Evolutionary conservation across 2,329 filamentous ascomycete genomes (phyloP).

Genomic region (Botrytis sinoallii): DNA sequence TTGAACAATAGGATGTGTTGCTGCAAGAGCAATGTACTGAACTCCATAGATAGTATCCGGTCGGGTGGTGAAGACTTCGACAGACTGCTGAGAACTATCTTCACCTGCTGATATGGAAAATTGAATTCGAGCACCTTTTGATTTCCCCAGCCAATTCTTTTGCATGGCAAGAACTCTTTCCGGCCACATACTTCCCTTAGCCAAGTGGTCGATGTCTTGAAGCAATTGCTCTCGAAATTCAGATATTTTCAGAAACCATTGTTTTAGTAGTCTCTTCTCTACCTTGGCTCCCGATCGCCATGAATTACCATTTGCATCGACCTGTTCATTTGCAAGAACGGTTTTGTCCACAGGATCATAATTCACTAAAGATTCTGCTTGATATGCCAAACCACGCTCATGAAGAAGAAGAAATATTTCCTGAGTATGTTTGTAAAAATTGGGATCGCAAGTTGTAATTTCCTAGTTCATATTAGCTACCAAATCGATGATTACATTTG

Average conservation of each 20-base stretch:
- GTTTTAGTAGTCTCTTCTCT: conserved; percentile 73
- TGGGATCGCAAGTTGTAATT: conserved; percentile 77
- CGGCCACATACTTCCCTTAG: conserved; percentile 68
- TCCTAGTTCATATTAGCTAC: conserved; percentile 53
- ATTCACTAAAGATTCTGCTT: conserved; percentile 80
- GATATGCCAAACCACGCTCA: conserved; percentile 74
- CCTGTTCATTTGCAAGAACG: conserved; percentile 88
- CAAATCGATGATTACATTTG: neutral
- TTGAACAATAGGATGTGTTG: conserved; percentile 67
- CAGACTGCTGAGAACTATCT: conserved; percentile 31
- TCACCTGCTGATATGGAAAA: conserved; percentile 56
- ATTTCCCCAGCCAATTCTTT: conserved; percentile 83
- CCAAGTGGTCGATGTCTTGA: conserved; percentile 65
- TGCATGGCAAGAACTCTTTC: conserved; percentile 81
- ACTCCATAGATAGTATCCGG: conserved; percentile 85
- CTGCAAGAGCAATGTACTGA: conserved; percentile 77
- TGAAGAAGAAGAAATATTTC: conserved; percentile 77
- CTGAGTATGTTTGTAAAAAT: conserved; percentile 88
- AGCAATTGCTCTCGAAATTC: conserved; percentile 71
- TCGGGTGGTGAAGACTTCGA: conserved; percentile 80
- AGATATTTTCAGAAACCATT: conserved; percentile 89
- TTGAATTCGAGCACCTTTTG: conserved; percentile 66
- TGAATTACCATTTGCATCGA: conserved; percentile 79
- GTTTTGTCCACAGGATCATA: conserved; percentile 89
- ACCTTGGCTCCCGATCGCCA: conserved; percentile 87